Conservation (phyloP, 2,329 filamentous ascomycete genomes). For the Grosmannia clavigera region DNA sequence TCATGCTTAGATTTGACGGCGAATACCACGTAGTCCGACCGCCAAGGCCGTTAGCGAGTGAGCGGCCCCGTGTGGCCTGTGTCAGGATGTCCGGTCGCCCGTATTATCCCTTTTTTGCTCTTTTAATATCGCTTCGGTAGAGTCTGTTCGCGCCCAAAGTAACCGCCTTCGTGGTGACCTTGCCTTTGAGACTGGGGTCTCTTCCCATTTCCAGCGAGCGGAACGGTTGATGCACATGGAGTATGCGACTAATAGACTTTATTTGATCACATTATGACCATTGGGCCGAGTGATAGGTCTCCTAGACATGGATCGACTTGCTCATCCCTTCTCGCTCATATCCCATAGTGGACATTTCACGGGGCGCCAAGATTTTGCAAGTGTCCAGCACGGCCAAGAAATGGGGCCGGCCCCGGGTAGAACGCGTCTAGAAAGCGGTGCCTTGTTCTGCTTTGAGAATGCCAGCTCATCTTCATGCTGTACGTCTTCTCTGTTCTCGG, state of each 20-base stretch:
- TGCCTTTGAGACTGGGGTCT: not conserved
- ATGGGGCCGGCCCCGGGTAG: too few relatives aligned
- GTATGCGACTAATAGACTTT: not conserved
- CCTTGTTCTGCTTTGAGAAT: too few relatives aligned
- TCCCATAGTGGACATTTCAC: not conserved
- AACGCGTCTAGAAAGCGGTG: too few relatives aligned
- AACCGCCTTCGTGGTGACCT: not conserved
- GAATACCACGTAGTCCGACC: slow-evolving; percentile 6
- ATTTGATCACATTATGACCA: not conserved
- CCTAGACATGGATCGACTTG: not conserved
- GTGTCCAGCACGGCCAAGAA: not conserved
- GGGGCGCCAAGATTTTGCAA: not conserved
- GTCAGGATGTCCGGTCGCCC: slow-evolving; percentile 6
- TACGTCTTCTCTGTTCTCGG: too few relatives aligned
- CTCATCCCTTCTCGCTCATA: not conserved
- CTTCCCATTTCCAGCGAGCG: not conserved
- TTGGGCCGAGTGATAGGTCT: not conserved
- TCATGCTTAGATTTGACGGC: not conserved
- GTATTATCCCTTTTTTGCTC: not conserved
- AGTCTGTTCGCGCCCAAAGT: not conserved
- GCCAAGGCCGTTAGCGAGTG: slow-evolving; percentile 8
- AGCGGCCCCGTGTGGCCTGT: slow-evolving; percentile 3
- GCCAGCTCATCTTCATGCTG: too few relatives aligned
- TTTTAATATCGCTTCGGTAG: not conserved
- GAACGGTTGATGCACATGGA: not conserved